Conservation (phyloP, 2,329 filamentous ascomycete species). For the Colletotrichum sp. region DNA sequence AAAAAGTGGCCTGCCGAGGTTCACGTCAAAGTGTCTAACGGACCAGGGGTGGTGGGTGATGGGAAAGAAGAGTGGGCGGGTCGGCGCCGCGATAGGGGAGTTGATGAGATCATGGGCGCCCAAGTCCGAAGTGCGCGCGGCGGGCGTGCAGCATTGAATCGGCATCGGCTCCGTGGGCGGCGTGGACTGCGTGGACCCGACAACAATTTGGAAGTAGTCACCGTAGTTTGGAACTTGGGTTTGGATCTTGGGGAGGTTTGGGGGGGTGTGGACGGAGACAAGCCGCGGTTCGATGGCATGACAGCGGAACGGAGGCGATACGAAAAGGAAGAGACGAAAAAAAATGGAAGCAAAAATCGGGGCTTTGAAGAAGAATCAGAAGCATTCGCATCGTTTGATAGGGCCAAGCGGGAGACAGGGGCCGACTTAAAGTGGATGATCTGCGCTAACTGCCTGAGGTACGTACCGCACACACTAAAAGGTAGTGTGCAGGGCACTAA, state of each 20-base stretch:
- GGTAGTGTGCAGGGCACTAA: not conserved
- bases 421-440: not conserved
- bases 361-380: not conserved
- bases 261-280: not conserved
- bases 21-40: not conserved
- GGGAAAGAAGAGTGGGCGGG: not conserved
- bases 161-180: not conserved
- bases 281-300: conserved; percentile 6
- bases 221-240: not conserved
- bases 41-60: not conserved
- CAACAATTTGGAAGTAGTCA: not conserved
- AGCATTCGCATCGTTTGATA: not conserved
- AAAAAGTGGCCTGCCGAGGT: conserved; percentile 21
- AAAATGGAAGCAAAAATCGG: not conserved
- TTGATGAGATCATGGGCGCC: conserved; percentile 15
- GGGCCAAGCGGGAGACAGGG: not conserved
- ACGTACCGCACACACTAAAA: not conserved
- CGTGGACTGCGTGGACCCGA: not conserved
- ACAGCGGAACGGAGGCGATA: not conserved
- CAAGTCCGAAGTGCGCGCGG: conserved; percentile 6
- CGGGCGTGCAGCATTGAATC: not conserved
- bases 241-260: not conserved
- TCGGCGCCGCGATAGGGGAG: not conserved
- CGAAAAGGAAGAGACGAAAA: not conserved
- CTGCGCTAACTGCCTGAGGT: not conserved